phyloP scores from a whole-genome alignment of 2,329 filamentous ascomycete species.

The Hymenotorrendiella dingleyae region DNA sequence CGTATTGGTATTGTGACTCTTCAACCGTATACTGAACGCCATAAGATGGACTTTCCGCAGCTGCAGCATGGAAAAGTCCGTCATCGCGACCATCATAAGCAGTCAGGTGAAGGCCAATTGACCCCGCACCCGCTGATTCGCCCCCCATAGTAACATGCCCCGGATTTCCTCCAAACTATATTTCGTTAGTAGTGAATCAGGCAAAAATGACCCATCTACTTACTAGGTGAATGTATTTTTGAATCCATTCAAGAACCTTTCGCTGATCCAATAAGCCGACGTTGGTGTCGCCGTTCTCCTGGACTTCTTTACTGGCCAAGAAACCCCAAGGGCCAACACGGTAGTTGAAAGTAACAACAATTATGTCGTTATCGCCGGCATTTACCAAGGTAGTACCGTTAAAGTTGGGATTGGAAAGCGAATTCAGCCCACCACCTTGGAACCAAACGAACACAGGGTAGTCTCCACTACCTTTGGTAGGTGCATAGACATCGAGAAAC shows the following conservation, averaged over 20 bases:
- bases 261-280: constrained; percentile 66
- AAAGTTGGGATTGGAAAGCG: constrained; percentile 42
- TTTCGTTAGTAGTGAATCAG: not conserved
- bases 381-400: constrained; percentile 56
- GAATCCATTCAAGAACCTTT: constrained; percentile 64
- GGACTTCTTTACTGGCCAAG: constrained; percentile 52
- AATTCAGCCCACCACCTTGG: constrained; percentile 57
- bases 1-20: constrained; percentile 47
- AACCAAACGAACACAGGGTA: constrained; percentile 56
- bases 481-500: constrained; percentile 59
- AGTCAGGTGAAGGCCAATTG: constrained; percentile 58
- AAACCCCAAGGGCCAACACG: constrained; percentile 72
- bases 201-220: not conserved
- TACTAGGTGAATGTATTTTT: constrained; percentile 52
- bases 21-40: constrained; percentile 40
- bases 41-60: constrained; percentile 47
- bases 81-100: constrained; percentile 45
- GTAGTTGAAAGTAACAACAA: constrained; percentile 72
- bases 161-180: constrained; percentile 64
- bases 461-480: constrained; percentile 41
- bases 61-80: constrained; percentile 45
- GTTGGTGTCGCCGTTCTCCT: constrained; percentile 49
- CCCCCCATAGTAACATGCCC: constrained; percentile 63
- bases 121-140: constrained; percentile 60
- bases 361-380: constrained; percentile 52